Base-by-base conservation (phyloP, 2,329 filamentous ascomycete genomes). In the Didymella lethalis region DNA sequence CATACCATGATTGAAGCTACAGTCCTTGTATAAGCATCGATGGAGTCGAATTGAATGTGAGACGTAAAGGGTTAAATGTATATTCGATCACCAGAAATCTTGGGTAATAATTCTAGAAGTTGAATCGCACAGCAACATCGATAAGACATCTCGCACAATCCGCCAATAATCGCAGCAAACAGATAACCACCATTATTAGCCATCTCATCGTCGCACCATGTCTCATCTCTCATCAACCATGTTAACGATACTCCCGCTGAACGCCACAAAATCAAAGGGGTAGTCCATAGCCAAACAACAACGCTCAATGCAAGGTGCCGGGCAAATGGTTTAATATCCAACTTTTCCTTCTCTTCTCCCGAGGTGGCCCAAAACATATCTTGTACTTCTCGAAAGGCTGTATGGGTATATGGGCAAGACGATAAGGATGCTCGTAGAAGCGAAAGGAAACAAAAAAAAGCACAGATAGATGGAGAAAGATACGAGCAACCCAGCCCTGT, bases 401-500 rank as follows among this genome's bases (percentile, higher is more conserved):
- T 31, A 58, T 48, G 55, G 55, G 55, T 58, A 58, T 58, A 58
- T 53, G 38, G 44, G 44, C 32, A 48, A 57, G 48, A 48, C 43
- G 54, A 57, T 52, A 52, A 57, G 28, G 44, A 52, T 57, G 48
- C 48, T 38, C 18, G 45, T 26, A 16, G 34, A 52, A 50, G 26
- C 6, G 14, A 28, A 53, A 7, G 12, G n/a, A 40, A 29, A 29
- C 12, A 5, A 20, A 11, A 14, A 7, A 43, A 36, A 41, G 26
- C 6, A 18, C 11, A 53, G 8, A 32, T 4, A 20, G 23, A 11
- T 11, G 7, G 18, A 31, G 49, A 44, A 49, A 8, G 18, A 36
- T 38, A 20, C 32, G 56, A 41, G 49, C 56, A 58, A 50, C 56
- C 56, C 56, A 58, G 56, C 56, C 56, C 56, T 54, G 56, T 54